Conservation (phyloP, 1,284 basidiomycete species). For the Agaricales sp. region DNA sequence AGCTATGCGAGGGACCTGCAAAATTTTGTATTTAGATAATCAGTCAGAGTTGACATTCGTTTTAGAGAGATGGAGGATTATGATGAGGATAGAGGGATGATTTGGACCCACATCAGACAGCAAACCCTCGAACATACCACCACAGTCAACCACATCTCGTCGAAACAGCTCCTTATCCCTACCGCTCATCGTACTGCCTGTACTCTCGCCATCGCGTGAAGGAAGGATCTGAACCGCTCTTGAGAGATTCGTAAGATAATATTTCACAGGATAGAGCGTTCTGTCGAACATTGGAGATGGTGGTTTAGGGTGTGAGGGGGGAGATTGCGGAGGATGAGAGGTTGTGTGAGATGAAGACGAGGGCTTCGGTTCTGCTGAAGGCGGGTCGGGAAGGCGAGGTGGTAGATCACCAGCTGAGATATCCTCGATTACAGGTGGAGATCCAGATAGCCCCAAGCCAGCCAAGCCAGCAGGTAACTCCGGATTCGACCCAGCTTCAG, state of each 20-base stretch:
- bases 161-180: slow-evolving; percentile 13
- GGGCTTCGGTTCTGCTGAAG: background rate
- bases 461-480: background rate
- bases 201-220: background rate
- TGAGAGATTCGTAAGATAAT: slow-evolving; percentile 34
- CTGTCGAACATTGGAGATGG: slow-evolving; percentile 25
- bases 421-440: no score
- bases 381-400: no score
- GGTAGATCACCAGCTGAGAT: no score
- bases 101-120: slow-evolving; percentile 18
- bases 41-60: background rate
- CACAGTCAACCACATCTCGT: slow-evolving; percentile 30
- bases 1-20: slow-evolving; percentile 25
- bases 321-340: slow-evolving; percentile 2
- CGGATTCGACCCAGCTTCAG: background rate
- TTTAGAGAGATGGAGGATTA: background rate
- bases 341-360: slow-evolving; percentile 3
- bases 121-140: slow-evolving; percentile 23
- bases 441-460: no score
- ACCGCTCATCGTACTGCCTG: background rate
- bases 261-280: slow-evolving; percentile 31
- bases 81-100: no score
- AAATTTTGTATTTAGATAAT: background rate
- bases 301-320: background rate
- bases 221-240: slow-evolving; percentile 16